Base-by-base conservation (phyloP, 352 stramenopile species). In the Pythium dissotocum region DNA sequence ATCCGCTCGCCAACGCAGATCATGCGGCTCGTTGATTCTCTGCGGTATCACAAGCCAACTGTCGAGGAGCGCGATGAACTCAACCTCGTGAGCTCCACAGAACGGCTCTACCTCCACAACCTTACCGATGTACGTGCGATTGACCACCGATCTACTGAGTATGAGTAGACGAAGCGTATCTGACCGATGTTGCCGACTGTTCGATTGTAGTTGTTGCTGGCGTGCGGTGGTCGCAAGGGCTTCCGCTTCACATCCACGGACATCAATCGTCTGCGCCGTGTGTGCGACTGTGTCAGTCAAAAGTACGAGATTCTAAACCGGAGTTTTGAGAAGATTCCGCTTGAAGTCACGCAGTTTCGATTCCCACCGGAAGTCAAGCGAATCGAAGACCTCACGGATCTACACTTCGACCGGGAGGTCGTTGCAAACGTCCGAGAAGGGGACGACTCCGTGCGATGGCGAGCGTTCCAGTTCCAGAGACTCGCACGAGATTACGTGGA, bases 21-120 rank as follows among this genome's bases (percentile, higher is more conserved):
- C 78, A 79, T 95, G 80, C 86, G 88, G 58, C 84, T 93, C 51
- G 81, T 95, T 49, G 88, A 95, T 63, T 78, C 76, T 8, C 69
- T 95, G 63, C 84, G 88, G n/a, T 95, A 92, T 63, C 88, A 95
- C 68, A 92, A 91, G 33, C 88, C 88, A 6, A 94, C 86, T n/a
- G 48, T 73, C 4, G 77, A 88, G 30, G 88, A 95, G 68, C 83
- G 83, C 60, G 63, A 76, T 33, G 70, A 79, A 46, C 74, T 93
- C 38, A 94, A 93, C 61, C 64, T 95, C 16, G 86, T 77, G 61
- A 92, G 84, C 61, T 83, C 81, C 44, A 87, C 73, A 0, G 88
- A 94, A 66, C 78, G 88, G 1, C 75, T 95, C 26, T 86, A 77
- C 58, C 65, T 95, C n/a, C 88, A 95, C 63, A 71, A 72, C 6